These are phyloP conservation scores for Geoglossum glabrum DNA, from an alignment of 495 filamentous ascomycete species.

Conservation along the genomic window DNA sequence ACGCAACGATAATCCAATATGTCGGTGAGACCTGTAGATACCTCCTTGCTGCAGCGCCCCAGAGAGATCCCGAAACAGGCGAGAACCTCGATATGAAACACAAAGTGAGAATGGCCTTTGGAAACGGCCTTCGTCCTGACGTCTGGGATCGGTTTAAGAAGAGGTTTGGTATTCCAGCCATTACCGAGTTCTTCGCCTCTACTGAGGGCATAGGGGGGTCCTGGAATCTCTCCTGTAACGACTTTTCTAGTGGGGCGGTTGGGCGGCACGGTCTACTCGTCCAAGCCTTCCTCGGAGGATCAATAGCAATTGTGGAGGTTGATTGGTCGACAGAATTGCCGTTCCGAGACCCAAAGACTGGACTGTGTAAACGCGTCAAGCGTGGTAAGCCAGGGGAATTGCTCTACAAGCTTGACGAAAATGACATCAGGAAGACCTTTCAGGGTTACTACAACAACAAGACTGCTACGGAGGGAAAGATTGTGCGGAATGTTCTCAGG, in stretches of 20 bases:
- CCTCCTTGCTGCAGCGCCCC: constrained; percentile 50
- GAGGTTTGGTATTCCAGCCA: constrained; percentile 61
- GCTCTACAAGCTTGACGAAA: constrained; percentile 48
- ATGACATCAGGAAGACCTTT: constrained; percentile 43
- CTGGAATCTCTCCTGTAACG: constrained; percentile 61
- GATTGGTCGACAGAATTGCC: constrained; percentile 56
- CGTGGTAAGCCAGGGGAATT: constrained; percentile 60
- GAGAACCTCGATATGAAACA: constrained; percentile 61
- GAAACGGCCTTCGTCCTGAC: constrained; percentile 83
- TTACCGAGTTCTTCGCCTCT: constrained; percentile 79
- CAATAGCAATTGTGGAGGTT: constrained; percentile 42
- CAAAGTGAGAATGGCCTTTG: constrained; percentile 60
- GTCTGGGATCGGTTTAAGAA: constrained; percentile 78
- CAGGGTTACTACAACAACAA: constrained; percentile 76
- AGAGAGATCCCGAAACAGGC: constrained; percentile 39
- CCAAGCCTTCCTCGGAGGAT: constrained; percentile 28
- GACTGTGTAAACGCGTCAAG: constrained; percentile 41
- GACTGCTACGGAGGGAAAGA: constrained; percentile 54
- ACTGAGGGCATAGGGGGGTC: constrained; percentile 58
- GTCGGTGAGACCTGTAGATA: constrained; percentile 92
- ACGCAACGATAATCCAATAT: constrained; percentile 78
- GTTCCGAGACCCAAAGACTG: constrained; percentile 47
- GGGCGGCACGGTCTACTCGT: constrained; percentile 52
- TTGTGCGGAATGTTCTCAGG: constrained; percentile 53
- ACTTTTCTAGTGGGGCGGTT: constrained; percentile 59